phyloP scores from a whole-genome alignment of 1,139 yeast species.

The Kurtzmaniella natalensis region DNA sequence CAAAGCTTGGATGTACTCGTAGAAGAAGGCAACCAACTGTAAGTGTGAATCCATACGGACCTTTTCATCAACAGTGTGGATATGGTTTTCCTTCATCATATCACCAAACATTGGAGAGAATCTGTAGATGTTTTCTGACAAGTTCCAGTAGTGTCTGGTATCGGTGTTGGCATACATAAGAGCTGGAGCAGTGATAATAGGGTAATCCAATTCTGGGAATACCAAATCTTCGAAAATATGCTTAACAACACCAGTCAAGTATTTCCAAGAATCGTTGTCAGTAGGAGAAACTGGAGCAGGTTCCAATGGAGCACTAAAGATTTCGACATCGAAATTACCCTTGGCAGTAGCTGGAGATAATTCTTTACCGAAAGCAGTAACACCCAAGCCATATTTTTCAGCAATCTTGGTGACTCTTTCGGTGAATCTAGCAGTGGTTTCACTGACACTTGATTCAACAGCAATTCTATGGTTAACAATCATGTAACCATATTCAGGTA shows the following conservation, averaged over 20 bases:
- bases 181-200: slow-evolving; percentile 58
- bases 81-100: slow-evolving; percentile 16
- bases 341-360: slow-evolving; percentile 15
- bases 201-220: slow-evolving; percentile 27
- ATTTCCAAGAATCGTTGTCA: slow-evolving; percentile 35
- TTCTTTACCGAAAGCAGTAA: slow-evolving; percentile 19
- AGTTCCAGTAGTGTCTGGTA: slow-evolving; percentile 71
- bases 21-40: slow-evolving; percentile 39
- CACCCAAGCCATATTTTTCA: slow-evolving; percentile 22
- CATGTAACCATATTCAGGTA: slow-evolving; percentile 34
- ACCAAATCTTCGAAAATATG: slow-evolving; percentile 42
- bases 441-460: slow-evolving; percentile 22
- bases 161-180: slow-evolving; percentile 82
- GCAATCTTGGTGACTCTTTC: slow-evolving; percentile 24
- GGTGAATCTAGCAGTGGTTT: slow-evolving; percentile 20
- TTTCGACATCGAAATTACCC: slow-evolving; percentile 23
- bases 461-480: slow-evolving; percentile 35
- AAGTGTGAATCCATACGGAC: slow-evolving; percentile 34
- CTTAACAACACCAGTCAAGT: slow-evolving; percentile 40
- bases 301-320: slow-evolving; percentile 17
- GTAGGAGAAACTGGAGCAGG: slow-evolving; percentile 37
- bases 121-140: slow-evolving; percentile 71
- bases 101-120: slow-evolving; percentile 40
- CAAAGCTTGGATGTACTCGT: slow-evolving; percentile 28
- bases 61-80: slow-evolving; percentile 42